Conservation (phyloP, 2,329 filamentous ascomycete species). For the Pseudopyricularia cyperi region DNA sequence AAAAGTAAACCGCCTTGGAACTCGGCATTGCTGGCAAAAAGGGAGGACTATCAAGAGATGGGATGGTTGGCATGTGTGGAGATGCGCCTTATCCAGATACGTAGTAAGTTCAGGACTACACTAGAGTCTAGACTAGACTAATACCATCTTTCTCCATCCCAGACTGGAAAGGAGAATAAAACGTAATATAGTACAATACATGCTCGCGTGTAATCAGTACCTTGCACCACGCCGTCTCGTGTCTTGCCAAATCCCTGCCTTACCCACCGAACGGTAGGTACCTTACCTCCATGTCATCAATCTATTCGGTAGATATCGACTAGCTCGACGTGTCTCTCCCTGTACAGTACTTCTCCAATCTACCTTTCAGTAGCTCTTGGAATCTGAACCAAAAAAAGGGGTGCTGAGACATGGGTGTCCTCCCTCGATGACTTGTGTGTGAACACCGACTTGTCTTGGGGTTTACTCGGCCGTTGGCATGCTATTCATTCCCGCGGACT, state of each 20-base stretch:
- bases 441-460: background rate
- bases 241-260: too few species aligned
- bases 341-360: background rate
- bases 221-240: too few species aligned
- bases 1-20: background rate
- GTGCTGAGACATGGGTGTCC: background rate
- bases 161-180: too few species aligned
- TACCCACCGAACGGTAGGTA: too few species aligned
- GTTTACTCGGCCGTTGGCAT: background rate
- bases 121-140: too few species aligned
- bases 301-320: too few species aligned
- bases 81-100: background rate
- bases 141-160: too few species aligned
- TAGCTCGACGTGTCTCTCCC: background rate
- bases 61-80: background rate
- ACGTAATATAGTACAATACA: too few species aligned
- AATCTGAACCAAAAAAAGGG: background rate
- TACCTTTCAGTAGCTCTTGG: background rate
- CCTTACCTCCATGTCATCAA: too few species aligned
- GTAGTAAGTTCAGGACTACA: too few species aligned
- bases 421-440: background rate
- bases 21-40: background rate
- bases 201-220: too few species aligned
- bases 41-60: background rate
- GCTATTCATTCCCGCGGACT: background rate